These are phyloP conservation scores for Spathaspora sp. DNA, from an alignment of 1,139 yeast genomes.

Conservation along the genomic window DNA sequence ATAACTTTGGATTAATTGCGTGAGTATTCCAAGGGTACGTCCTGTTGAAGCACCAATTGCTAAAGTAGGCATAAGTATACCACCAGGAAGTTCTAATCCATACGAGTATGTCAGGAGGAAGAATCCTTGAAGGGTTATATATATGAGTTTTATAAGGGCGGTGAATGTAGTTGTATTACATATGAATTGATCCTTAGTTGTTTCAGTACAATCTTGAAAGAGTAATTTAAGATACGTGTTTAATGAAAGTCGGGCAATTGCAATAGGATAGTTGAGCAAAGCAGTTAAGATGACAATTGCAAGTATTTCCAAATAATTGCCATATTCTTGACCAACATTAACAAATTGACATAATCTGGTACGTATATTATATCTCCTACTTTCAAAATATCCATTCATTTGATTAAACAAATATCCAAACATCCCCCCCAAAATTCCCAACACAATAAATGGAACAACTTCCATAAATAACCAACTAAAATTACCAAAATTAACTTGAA, in stretches of 20 bases:
- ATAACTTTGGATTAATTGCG: conserved; percentile 50
- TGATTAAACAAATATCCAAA: conserved; percentile 57
- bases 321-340: conserved; percentile 12
- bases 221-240: conserved; percentile 55
- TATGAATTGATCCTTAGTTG: conserved; percentile 33
- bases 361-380: conserved; percentile 22
- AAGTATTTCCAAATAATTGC: conserved; percentile 47
- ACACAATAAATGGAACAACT: conserved; percentile 60
- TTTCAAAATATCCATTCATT: conserved; percentile 40
- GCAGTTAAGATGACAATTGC: conserved; percentile 51
- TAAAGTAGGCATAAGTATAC: conserved; percentile 70
- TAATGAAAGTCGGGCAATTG: conserved; percentile 55
- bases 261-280: conserved; percentile 53
- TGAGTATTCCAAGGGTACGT: conserved; percentile 61
- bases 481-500: conserved; percentile 62
- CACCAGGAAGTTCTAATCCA: conserved; percentile 72
- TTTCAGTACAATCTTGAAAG: conserved; percentile 58
- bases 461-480: conserved; percentile 75
- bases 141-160: conserved; percentile 37
- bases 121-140: conserved; percentile 54
- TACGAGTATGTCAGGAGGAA: conserved; percentile 61
- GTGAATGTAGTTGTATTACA: conserved; percentile 30
- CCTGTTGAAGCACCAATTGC: conserved; percentile 73
- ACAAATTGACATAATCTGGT: conserved; percentile 8
- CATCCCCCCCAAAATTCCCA: conserved; percentile 70